Base-by-base conservation (phyloP, 2,329 filamentous ascomycete species). In the Colletotrichum acutatum region DNA sequence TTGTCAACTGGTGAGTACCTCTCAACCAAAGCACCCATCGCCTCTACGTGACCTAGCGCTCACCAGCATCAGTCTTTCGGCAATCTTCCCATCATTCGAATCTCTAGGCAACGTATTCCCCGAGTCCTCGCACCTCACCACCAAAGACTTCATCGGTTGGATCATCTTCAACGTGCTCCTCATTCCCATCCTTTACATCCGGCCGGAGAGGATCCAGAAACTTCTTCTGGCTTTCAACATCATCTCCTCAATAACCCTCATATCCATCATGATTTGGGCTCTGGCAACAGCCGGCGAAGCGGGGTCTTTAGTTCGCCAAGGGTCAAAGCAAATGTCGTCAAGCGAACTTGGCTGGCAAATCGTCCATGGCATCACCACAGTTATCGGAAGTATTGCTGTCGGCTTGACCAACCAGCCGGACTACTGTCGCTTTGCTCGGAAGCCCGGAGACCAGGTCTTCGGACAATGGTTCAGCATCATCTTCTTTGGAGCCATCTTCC, bases 391-490 rank as follows among this genome's bases (percentile, higher is more conserved):
- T 30, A 85, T 86, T 62, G 82, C 84, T 6, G 83, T 84, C 4
- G 85, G 85, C 4, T 78, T 86, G 46, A 82, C 82, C 16, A 88
- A 86, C 74, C 85, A 85, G 73, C 81, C 78, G 22, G 85, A 87
- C 77, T 86, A 83, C 75, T 81, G 83, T 2, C 82, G 85, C 7
- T 86, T 86, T 71, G 81, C 83, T 4, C 75, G 78, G 5, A 76
- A 77, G 16, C 84, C 83, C 7, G 78, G 82, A 11, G 80, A 83
- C 61, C 83, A 84, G 62, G 80, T 87, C 11, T 80, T 83, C 14
- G 84, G 84, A 2, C 84, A 85, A 61, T 77, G 76, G 42, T 82
- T 83, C 72, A 78, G 78, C 28, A 78, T 83, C 65, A 74, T 84
- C n/a, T 76, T 84, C 24, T 81, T 83, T 54, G 83, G 82, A 5